A percentile compares a stretch with the other conserved stretches of the same genome.
phyloP scores from a whole-genome alignment of 1,284 basidiomycete species.

The Sanghuangporus sanghuang region DNA sequence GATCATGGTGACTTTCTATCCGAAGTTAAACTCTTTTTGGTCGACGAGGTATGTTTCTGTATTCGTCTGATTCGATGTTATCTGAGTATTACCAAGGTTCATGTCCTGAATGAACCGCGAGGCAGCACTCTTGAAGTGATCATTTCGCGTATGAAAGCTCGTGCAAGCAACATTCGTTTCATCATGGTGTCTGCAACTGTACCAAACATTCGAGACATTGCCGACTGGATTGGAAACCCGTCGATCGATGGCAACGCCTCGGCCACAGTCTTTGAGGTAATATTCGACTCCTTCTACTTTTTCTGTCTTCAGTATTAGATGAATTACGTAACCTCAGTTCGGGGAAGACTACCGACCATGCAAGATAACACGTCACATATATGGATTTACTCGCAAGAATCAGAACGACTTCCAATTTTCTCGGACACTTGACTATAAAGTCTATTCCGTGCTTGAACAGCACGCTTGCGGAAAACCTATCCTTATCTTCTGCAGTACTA shows the following conservation, averaged over 20 bases:
- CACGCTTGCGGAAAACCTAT: slow-evolving; percentile 76
- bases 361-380: slow-evolving; percentile 67
- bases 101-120: slow-evolving; percentile 84
- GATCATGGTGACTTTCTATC: slow-evolving; percentile 63
- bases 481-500: slow-evolving; percentile 81
- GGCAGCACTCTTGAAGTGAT: slow-evolving; percentile 93
- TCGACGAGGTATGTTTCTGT: slow-evolving; percentile 72
- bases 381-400: slow-evolving; percentile 55
- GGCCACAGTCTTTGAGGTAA: slow-evolving; percentile 72
- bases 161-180: slow-evolving; percentile 69
- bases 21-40: slow-evolving; percentile 72
- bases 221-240: slow-evolving; percentile 76
- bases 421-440: slow-evolving; percentile 65
- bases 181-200: slow-evolving; percentile 91
- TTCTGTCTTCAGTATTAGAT: neutral
- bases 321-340: slow-evolving; percentile 50
- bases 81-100: slow-evolving; percentile 52
- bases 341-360: slow-evolving; percentile 89
- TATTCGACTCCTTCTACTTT: slow-evolving; percentile 5
- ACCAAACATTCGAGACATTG: slow-evolving; percentile 90
- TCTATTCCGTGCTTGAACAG: slow-evolving; percentile 66
- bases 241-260: slow-evolving; percentile 31
- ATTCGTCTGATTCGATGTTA: neutral
- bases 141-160: slow-evolving; percentile 85
- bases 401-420: slow-evolving; percentile 82